Base-by-base conservation (phyloP, 768 basidiomycete genomes). In the Agrocybe chaxingu region DNA sequence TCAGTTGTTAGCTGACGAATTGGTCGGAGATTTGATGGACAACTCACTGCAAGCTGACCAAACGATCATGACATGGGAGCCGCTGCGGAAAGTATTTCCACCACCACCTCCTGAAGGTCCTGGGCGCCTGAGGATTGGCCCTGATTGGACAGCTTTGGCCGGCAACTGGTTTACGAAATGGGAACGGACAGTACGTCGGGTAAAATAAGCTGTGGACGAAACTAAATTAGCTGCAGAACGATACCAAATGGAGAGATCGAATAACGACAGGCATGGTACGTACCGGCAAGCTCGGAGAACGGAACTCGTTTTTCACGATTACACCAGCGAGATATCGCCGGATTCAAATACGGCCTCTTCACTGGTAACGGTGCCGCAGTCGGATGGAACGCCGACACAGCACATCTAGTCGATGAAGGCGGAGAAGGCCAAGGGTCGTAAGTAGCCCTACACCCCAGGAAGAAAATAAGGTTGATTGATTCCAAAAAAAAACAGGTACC, bases 81-180 rank as follows among this genome's bases (percentile, higher is more conserved):
- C 70, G 11, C 56, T 72, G 31, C 60, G 69, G 18, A 70, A 70
- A 50, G 66, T 70, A 0, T 61, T 71, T 13, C 69, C 69, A 19
- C 68, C 70, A 9, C 66, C 70, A 3, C 65, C 63, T n/a, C 67
- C 69, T 3, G 57, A 58, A 18, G 70, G 68, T 2, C 68, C 68
- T 31, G 70, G 70, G 29, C 50, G 69, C 8, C 59, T 71, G 16
- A 56, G 70, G 18, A 71, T 68, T 49, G 70, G 70, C 4, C 70
- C 70, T 1, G 70, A 71, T 50, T 72, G 70, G 70, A 67, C 65
- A 0, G 63, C 70, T 0, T 47, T 72, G 32, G 70, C 67, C 1
- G 70, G 70, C 2, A 71, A 70, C 43, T 71, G 70, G 70, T 72
- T 71, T 44, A 68, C 66, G 12, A 70, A 72, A 48, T 71, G 69